phyloP scores from a whole-genome alignment of 441 rosid species.

The Croton setiger region DNA sequence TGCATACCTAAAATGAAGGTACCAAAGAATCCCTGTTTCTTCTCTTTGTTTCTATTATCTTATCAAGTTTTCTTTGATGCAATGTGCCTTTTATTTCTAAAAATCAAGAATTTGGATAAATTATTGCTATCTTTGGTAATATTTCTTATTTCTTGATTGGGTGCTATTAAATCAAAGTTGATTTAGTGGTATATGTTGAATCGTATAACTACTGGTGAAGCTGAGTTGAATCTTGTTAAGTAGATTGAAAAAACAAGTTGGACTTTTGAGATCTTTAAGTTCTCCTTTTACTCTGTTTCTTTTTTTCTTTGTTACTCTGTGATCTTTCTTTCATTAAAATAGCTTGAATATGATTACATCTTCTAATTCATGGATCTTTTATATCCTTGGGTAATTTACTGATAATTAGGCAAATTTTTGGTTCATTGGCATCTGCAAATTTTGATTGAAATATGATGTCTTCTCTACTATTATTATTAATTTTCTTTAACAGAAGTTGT shows the following conservation, averaged over 20 bases:
- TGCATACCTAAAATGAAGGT: constrained; percentile 77
- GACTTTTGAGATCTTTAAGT: constrained; percentile 12
- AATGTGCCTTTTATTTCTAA: neutral
- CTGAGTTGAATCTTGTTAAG: neutral
- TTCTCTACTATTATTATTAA: neutral
- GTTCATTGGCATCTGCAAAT: neutral
- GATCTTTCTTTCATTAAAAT: neutral
- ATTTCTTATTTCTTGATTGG: neutral
- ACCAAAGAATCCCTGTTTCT: neutral
- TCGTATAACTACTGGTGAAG: neutral
- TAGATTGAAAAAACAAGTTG: neutral
- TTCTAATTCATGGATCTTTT: neutral
- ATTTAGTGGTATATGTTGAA: neutral
- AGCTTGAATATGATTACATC: neutral
- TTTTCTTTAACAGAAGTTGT: neutral
- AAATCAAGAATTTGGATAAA: neutral
- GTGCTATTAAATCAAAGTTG: neutral
- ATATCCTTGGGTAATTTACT: neutral
- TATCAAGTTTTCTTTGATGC: neutral
- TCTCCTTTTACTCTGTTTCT: neutral
- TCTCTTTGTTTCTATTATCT: neutral
- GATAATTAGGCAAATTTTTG: neutral
- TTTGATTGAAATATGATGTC: neutral
- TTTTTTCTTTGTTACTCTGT: neutral
- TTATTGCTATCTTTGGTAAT: neutral